Evolutionary conservation across 768 basidiomycete species (phyloP), one percentile per base, ranked within the genome.

Genomic region (Steccherinum ochraceum): DNA sequence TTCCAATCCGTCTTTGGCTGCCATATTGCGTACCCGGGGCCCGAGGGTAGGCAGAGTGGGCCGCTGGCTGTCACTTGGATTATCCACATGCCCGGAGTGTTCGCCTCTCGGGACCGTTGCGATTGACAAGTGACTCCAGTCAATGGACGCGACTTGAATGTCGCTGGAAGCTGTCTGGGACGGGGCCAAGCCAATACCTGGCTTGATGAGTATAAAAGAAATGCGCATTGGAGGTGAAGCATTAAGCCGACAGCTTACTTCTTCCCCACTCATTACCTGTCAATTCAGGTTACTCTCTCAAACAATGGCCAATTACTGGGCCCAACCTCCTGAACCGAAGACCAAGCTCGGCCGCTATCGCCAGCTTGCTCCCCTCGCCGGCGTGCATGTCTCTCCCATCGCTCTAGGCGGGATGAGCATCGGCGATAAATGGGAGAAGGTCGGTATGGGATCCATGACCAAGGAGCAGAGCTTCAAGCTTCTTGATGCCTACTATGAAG

Each of bases 401-500:
- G 60, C 58, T 39, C 61, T 72, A 5, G 70, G 70, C 1, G 68
- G 59, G 4, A 68, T 69, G 68, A 66, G 62, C 26, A 56, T 72
- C 27, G 71, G 71, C 20, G 62, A 69, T 49, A 65, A 69, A 47
- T 70, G 69, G 70, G 57, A 40, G 1, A 23, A 51, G 3, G 5
- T 43, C 18, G 56, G 56, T 19, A 52, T 68, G 55, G 69, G 69
- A 3, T 44, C 52, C 1, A 67, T 72, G 64, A 50, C 55, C 53
- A 68, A 71, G 60, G 62, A 71, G 16, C 50, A 59, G 3, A 60
- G 67, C 0, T 72, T 73, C 59, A 60, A 72, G 60, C 61, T 78
- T 4, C 66, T 79, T 4, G 74, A 79, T 43, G 67, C 69, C 2
- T 76, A 57, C 54, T 68, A 57, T 27, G 66, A 74, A 3, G 65